These are phyloP conservation scores for Globisporangium yorkense DNA, from an alignment of 352 stramenopile species.

Conservation along the genomic window DNA sequence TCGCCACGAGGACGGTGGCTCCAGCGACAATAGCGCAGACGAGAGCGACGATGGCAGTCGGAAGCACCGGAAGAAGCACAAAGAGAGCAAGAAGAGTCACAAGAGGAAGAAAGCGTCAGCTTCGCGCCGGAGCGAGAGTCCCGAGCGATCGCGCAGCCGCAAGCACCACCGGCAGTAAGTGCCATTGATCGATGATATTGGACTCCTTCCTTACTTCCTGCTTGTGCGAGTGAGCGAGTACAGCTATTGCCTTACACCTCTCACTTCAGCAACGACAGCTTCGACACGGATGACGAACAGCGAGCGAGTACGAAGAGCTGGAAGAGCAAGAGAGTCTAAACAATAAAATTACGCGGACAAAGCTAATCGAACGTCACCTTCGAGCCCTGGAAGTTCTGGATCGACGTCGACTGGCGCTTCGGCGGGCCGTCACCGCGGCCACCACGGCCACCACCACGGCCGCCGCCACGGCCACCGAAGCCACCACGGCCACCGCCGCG, in stretches of 20 bases:
- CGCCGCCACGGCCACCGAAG: slow-evolving; percentile 27
- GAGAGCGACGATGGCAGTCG: slow-evolving; percentile 17
- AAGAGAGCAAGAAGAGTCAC: slow-evolving; percentile 23
- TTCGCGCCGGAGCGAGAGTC: slow-evolving; percentile 14
- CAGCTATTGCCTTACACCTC: no score
- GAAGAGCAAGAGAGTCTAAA: slow-evolving; percentile 9
- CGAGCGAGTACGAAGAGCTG: background rate
- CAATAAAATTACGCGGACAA: slow-evolving; percentile 12
- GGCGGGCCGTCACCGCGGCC: slow-evolving; percentile 60
- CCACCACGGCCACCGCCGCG: slow-evolving; percentile 21
- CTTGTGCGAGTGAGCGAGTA: background rate
- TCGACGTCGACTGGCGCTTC: slow-evolving; percentile 85
- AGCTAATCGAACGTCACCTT: slow-evolving; percentile 97
- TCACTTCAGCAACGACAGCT: no score
- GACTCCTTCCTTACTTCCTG: no score
- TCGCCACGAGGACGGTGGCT: slow-evolving; percentile 14
- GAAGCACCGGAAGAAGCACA: slow-evolving; percentile 24
- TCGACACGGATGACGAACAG: background rate
- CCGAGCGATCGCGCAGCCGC: slow-evolving; percentile 7
- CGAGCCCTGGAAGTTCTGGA: slow-evolving; percentile 92
- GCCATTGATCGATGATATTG: no score
- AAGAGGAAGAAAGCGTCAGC: slow-evolving; percentile 16
- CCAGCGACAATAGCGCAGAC: slow-evolving; percentile 2
- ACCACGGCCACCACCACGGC: slow-evolving; percentile 44
- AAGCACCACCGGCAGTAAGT: slow-evolving; percentile 7